Conservation (phyloP, 2,329 filamentous ascomycete species). For the Westerdykella sp. region DNA sequence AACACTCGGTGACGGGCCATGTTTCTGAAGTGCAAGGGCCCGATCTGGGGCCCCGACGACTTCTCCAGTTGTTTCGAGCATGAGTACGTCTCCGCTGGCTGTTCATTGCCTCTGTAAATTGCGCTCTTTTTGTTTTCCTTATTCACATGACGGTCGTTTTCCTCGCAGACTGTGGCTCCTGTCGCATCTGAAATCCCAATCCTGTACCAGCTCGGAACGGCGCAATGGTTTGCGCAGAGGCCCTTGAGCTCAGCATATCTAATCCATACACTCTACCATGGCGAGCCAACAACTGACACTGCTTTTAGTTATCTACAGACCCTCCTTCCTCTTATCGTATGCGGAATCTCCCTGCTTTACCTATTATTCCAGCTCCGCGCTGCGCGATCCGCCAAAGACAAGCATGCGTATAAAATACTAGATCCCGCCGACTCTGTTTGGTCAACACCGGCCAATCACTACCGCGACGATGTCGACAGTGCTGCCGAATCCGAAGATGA, state of each 20-base stretch:
- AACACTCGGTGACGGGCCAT: slow-evolving; percentile 30
- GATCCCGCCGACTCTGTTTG: slow-evolving; percentile 40
- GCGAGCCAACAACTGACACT: slow-evolving; percentile 7
- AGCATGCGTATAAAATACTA: slow-evolving; percentile 54
- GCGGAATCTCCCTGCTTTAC: slow-evolving; percentile 63
- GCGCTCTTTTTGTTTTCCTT: too few relatives aligned
- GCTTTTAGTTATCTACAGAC: slow-evolving; percentile 66
- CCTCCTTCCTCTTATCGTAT: slow-evolving; percentile 67
- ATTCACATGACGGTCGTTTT: background rate
- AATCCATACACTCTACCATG: too few relatives aligned
- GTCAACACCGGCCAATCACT: slow-evolving; percentile 23
- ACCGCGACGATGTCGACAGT: slow-evolving; percentile 30
- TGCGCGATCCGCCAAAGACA: slow-evolving; percentile 48
- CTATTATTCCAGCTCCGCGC: slow-evolving; percentile 55
- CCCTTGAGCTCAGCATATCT: too few relatives aligned
- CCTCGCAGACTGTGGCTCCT: slow-evolving; percentile 8
- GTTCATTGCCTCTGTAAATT: background rate
- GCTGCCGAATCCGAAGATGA: slow-evolving; percentile 53
- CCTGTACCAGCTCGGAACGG: background rate
- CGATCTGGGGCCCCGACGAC: slow-evolving; percentile 57
- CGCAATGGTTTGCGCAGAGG: background rate
- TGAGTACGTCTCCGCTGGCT: slow-evolving; percentile 51
- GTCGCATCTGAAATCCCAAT: too few relatives aligned
- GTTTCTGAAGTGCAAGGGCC: slow-evolving; percentile 53
- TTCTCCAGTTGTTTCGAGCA: slow-evolving; percentile 56